Base-by-base conservation (phyloP, 2,329 filamentous ascomycete species). In the Clarireedia paspali region DNA sequence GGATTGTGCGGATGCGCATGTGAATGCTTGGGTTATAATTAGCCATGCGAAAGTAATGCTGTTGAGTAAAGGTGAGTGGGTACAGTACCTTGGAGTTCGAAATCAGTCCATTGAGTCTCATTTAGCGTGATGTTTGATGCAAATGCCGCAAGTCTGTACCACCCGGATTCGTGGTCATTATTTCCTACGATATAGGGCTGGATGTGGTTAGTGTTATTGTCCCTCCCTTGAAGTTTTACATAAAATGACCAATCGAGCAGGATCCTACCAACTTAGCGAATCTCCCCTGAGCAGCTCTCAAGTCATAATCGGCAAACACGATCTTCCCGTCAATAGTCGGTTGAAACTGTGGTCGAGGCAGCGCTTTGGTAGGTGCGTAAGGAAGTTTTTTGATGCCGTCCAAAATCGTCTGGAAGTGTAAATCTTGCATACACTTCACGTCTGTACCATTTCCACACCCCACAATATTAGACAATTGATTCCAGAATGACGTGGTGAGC, bases 101-200 rank as follows among this genome's bases (percentile, higher is more conserved):
- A 44, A 24, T 20, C 40, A 10, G 4, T 44, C 40, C 15, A 17
- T 44, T 17, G 40, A 44, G 40, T 20, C 5, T 17, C 17, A 17
- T 44, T 44, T 23, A 44, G 14, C 12, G 5, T 44, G 17, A 17
- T 24, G 17, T 44, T 44, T 3, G 17, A 42, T 2, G 40, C 40
- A 23, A 44, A 44, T 9, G 40, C 40, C 1, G n/a, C 40, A 10
- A 44, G 40, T 44, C 17, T 3, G 14, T 44, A 44, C 40, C 40
- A 44, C 10, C 40, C 15, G 3, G 62, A 64, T 62, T 72, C 70
- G 50, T 70, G 66, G 53, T 71, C 59, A 44, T 61, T 65, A 55
- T 65, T 71, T 4, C 70, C 70, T 39, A 71, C 55, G 4, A 70
- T 55, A 23, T 70, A 50, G 7, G 67, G 67, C 6, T 44, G 40